Conservation (phyloP, 805 yeast genomes). For the Candida krabiensis region DNA sequence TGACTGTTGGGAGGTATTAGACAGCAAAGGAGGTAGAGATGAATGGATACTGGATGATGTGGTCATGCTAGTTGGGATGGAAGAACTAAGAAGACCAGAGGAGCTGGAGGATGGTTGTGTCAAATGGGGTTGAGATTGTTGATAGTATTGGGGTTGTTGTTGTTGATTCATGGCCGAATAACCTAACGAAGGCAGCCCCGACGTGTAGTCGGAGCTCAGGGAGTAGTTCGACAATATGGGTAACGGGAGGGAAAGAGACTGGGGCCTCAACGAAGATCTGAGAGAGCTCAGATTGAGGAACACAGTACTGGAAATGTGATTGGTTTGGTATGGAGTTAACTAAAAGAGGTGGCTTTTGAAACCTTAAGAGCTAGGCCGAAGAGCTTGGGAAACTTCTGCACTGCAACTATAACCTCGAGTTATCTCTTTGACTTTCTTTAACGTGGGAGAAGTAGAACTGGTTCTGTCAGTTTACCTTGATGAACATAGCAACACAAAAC, state of each 20-base stretch:
- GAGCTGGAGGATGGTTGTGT: not conserved
- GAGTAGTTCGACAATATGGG: too few relatives aligned
- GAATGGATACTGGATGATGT: conserved; percentile 1
- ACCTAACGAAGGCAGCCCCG: conserved; percentile 2
- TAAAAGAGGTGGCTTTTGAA: too few relatives aligned
- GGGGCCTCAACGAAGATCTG: not conserved
- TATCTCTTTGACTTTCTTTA: too few relatives aligned
- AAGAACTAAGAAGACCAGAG: not conserved
- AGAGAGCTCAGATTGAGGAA: not conserved
- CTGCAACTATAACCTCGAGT: too few relatives aligned
- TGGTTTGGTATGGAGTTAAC: too few relatives aligned
- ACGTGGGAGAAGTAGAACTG: too few relatives aligned
- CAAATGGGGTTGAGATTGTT: not conserved
- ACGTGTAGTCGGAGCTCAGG: too few relatives aligned
- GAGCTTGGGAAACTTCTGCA: too few relatives aligned
- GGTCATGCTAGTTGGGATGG: not conserved
- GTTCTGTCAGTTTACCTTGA: too few relatives aligned
- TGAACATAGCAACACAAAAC: too few relatives aligned
- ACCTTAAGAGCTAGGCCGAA: too few relatives aligned
- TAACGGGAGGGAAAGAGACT: not conserved
- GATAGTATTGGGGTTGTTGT: not conserved
- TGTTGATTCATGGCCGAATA: not conserved
- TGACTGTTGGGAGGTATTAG: not conserved
- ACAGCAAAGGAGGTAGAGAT: conserved; percentile 5
- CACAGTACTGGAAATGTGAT: too few relatives aligned